Evolutionary conservation across 495 filamentous ascomycete genomes (phyloP), one percentile per base, ranked within the genome.

Genomic region (Cenococcum geophilum): DNA sequence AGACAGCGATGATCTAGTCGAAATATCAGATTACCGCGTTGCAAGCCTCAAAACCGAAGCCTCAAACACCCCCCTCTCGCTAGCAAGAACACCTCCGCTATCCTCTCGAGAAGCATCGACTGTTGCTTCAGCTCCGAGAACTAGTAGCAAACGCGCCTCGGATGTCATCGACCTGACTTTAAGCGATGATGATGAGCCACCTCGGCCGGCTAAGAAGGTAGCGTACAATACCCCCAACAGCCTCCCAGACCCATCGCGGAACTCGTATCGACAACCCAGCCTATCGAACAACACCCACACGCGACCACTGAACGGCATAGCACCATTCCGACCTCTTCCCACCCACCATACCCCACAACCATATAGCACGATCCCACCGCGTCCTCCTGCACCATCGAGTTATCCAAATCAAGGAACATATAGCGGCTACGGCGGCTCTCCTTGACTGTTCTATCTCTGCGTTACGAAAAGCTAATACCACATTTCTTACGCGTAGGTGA

Each of bases 161-260:
- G 65, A 68, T 35, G 68, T 70, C 12, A 70, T 70, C n/a, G 68
- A 70, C 42, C 51, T 70, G 45, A 70, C 68, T 2, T 25, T 70
- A 23, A 57, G 49, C 35, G 62, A 66, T 32, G 68, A 70, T 35
- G 68, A 70, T 32, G 66, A 60, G 56, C 59, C 63, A 10, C 14
- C 45, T 36, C 64, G 66, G 59, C 66, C 66, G 10, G 43, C 66
- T 10, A 68, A 68, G 56, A 68, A 68, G 62, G 66, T 68, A 68
- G 61, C 66, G 66, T 68, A 68, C 59, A 55, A 45, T 32, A 68
- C 66, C 48, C 66, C 66, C 42, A 68, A 23, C 56, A 65, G 55
- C 59, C 49, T 65, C 40, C 62, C 66, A 10, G 62, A 68, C n/a
- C 55, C 49, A 49, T 62, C 62, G 34, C 59, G 52, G 25, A 52